Evolutionary conservation across 768 basidiomycete species (phyloP).

Genomic region (Suillus subalutaceus): DNA sequence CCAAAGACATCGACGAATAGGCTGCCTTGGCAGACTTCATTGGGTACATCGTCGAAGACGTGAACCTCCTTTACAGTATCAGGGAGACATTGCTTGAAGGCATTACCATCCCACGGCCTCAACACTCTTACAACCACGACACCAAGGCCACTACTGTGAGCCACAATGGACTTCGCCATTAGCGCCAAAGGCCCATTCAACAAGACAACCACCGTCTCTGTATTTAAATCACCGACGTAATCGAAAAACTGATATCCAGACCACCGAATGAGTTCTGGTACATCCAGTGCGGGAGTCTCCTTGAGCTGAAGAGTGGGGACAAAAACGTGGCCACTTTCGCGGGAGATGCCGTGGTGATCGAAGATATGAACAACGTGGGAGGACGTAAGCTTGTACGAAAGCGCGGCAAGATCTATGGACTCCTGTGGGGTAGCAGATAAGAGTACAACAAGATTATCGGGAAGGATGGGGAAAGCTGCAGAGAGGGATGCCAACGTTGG

Average conservation of each 20-base stretch:
- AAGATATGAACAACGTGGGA: slow-evolving; percentile 88
- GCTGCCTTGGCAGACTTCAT: slow-evolving; percentile 58
- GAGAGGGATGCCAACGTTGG: slow-evolving; percentile 77
- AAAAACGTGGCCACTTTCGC: slow-evolving; percentile 70
- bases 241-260: slow-evolving; percentile 79
- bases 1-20: slow-evolving; percentile 77
- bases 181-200: slow-evolving; percentile 81
- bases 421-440: slow-evolving; percentile 87
- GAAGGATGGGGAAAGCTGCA: slow-evolving; percentile 60
- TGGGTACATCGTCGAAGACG: slow-evolving; percentile 80
- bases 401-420: slow-evolving; percentile 71
- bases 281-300: slow-evolving; percentile 29
- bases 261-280: slow-evolving; percentile 53
- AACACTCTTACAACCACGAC: slow-evolving; percentile 77
- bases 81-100: slow-evolving; percentile 65
- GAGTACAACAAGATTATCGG: slow-evolving; percentile 68
- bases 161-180: slow-evolving; percentile 54
- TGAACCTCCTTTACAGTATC: slow-evolving; percentile 58
- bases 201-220: slow-evolving; percentile 67
- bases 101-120: slow-evolving; percentile 77
- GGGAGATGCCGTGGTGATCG: slow-evolving; percentile 79
- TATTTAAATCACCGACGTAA: slow-evolving; percentile 66
- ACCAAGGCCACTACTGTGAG: slow-evolving; percentile 53
- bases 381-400: slow-evolving; percentile 69
- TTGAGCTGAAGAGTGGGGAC: slow-evolving; percentile 40